Evolutionary conservation across 371 early-diverging fungal genomes (phyloP).

Genomic region (Rhizomucor pusillus): DNA sequence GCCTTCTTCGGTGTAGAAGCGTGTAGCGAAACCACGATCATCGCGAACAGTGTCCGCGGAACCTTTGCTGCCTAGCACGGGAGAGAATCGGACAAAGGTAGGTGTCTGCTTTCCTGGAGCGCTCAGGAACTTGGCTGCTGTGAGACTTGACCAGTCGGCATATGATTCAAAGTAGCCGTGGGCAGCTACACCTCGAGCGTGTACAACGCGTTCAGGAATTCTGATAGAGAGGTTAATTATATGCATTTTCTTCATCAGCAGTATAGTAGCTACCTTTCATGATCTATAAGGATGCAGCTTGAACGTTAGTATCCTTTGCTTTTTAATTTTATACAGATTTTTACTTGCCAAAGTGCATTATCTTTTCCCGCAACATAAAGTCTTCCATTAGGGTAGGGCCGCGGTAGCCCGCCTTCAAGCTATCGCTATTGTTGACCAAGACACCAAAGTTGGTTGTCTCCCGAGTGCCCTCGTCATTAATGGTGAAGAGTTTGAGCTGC

Average conservation of each 20-base stretch:
- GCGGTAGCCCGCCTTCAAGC: conserved; percentile 29
- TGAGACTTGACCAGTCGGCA: conserved; percentile 34
- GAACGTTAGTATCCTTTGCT: neutral
- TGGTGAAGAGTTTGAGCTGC: conserved; percentile 11
- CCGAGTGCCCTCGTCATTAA: conserved; percentile 13
- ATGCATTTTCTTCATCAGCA: too few relatives aligned
- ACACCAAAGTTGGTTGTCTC: conserved; percentile 13
- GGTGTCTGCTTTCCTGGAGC: conserved; percentile 46
- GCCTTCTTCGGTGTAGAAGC: conserved; percentile 64
- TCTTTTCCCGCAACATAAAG: conserved; percentile 40
- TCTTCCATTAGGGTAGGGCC: conserved; percentile 49
- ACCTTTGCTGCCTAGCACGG: conserved; percentile 49
- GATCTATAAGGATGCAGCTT: conserved; percentile 13
- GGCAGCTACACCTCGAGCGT: conserved; percentile 54
- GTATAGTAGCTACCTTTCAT: conserved; percentile 10
- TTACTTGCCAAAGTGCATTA: conserved; percentile 48
- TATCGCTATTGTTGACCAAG: conserved; percentile 9
- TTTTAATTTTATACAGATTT: neutral
- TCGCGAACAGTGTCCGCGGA: conserved; percentile 56
- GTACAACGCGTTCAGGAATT: conserved; percentile 57
- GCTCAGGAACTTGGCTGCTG: conserved; percentile 41
- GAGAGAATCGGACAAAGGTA: conserved; percentile 56
- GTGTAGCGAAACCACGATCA: conserved; percentile 57
- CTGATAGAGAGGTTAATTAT: conserved; percentile 1
- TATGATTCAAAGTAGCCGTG: conserved; percentile 56